A percentile compares a stretch with the other conserved stretches of the same genome.
Conservation (phyloP, 192 early-diverging fungal species). For the Chytriomyces hyalinus region DNA sequence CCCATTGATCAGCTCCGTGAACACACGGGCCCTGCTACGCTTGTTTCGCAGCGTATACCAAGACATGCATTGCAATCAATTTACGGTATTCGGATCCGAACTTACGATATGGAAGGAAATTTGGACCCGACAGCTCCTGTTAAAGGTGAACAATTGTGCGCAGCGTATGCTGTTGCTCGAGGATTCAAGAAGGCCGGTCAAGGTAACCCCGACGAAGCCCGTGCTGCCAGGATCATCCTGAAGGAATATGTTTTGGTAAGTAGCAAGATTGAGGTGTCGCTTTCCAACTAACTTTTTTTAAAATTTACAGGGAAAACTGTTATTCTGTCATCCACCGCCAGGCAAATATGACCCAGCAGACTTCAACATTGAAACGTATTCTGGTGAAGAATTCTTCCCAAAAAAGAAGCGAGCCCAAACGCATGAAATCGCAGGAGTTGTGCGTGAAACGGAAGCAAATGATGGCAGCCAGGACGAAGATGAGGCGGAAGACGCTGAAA, state of each 20-base stretch:
- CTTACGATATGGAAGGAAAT: conserved; percentile 66
- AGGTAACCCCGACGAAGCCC: conserved; percentile 97
- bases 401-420: conserved; percentile 38
- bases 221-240: conserved; percentile 93
- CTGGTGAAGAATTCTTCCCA: conserved; percentile 59
- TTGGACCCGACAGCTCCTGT: conserved; percentile 54
- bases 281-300: background rate
- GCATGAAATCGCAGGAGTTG: conserved; percentile 46
- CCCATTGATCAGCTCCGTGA: conserved; percentile 99
- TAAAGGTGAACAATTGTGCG: conserved; percentile 88
- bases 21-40: conserved; percentile 81
- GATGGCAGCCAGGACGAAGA: conserved; percentile 41
- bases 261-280: conserved; percentile 42
- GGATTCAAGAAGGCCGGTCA: conserved; percentile 90
- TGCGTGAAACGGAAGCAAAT: conserved; percentile 32
- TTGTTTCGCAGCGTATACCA: conserved; percentile 85
- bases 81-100: conserved; percentile 91
- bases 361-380: conserved; percentile 88
- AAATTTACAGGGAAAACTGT: conserved; percentile 76
- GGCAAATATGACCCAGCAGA: conserved; percentile 58
- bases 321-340: conserved; percentile 86
- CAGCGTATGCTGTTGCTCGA: conserved; percentile 89
- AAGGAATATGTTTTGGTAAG: conserved; percentile 91
- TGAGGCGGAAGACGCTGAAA: conserved; percentile 18
- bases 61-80: conserved; percentile 84